These are phyloP conservation scores for Malassezia equina DNA, from an alignment of 1,284 basidiomycete genomes.

Conservation along the genomic window DNA sequence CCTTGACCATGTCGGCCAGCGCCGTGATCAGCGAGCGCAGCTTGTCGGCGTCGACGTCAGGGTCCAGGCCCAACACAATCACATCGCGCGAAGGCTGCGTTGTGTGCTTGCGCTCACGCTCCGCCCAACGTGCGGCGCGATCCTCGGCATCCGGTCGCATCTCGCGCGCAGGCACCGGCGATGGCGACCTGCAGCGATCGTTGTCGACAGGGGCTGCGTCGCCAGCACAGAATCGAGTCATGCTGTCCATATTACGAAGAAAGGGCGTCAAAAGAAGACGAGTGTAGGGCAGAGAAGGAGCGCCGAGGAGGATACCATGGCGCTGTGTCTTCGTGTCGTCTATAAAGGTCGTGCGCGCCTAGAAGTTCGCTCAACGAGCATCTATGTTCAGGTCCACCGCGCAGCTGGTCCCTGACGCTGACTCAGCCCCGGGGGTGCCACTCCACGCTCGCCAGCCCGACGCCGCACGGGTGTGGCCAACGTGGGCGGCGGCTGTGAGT, in stretches of 20 bases:
- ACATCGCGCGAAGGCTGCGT: constrained; percentile 19
- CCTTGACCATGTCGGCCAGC: constrained; percentile 15
- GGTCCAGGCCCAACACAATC: constrained; percentile 15
- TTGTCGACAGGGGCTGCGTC: neutral
- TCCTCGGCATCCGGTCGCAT: neutral
- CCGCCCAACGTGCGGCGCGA: constrained; percentile 6
- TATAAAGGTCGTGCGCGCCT: neutral
- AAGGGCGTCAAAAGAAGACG: neutral
- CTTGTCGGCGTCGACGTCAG: constrained; percentile 14
- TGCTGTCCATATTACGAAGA: neutral
- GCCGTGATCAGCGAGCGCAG: constrained; percentile 13
- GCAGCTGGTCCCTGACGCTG: constrained; percentile 4
- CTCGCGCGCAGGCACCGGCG: neutral
- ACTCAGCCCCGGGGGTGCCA: neutral
- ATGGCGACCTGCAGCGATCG: constrained; percentile 1
- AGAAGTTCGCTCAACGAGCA: constrained; percentile 7
- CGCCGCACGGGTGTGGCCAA: too few relatives aligned
- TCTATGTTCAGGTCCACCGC: constrained; percentile 2
- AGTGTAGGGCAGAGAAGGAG: neutral
- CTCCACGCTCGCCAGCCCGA: too few relatives aligned
- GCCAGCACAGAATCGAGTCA: neutral
- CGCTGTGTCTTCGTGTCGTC: neutral
- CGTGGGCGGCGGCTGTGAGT: neutral
- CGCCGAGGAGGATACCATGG: neutral
- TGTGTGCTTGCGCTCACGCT: neutral